phyloP scores from a whole-genome alignment of 257 asterid species.

The Galeopsis tetrahit region DNA sequence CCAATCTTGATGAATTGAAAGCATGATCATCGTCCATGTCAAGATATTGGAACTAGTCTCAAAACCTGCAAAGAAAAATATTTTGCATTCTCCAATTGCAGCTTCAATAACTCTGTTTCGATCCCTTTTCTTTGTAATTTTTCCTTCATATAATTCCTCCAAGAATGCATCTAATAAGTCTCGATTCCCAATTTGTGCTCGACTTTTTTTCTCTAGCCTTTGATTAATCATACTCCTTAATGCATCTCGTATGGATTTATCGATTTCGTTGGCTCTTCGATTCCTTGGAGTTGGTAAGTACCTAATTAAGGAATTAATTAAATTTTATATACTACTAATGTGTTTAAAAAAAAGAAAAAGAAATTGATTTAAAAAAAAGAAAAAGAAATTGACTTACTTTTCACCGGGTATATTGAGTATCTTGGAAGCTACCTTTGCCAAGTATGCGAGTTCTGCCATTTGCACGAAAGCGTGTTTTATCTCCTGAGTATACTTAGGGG shows the following conservation, averaged over 20 bases:
- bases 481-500: not conserved
- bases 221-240: conserved; percentile 17
- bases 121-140: not conserved
- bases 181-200: not conserved
- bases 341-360: too few species aligned
- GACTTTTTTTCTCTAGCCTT: not conserved
- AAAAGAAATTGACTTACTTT: not conserved
- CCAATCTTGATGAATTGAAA: conserved; percentile 5
- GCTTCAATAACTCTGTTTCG: not conserved
- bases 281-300: conserved; percentile 17
- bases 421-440: conserved; percentile 10
- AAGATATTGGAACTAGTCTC: conserved; percentile 29
- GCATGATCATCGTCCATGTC: conserved; percentile 27
- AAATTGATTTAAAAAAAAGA: too few species aligned
- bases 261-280: conserved; percentile 19
- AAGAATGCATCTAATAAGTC: conserved; percentile 23
- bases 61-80: conserved; percentile 28
- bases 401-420: conserved; percentile 13
- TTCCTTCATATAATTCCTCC: conserved; percentile 15
- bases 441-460: conserved; percentile 7
- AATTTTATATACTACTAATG: too few species aligned
- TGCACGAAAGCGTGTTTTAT: not conserved
- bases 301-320: not conserved
- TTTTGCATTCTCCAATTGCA: conserved; percentile 28
- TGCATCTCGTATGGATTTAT: not conserved